These are phyloP conservation scores for Neocallimastix lanati DNA, from an alignment of 192 early-diverging fungal species.

Conservation along the genomic window DNA sequence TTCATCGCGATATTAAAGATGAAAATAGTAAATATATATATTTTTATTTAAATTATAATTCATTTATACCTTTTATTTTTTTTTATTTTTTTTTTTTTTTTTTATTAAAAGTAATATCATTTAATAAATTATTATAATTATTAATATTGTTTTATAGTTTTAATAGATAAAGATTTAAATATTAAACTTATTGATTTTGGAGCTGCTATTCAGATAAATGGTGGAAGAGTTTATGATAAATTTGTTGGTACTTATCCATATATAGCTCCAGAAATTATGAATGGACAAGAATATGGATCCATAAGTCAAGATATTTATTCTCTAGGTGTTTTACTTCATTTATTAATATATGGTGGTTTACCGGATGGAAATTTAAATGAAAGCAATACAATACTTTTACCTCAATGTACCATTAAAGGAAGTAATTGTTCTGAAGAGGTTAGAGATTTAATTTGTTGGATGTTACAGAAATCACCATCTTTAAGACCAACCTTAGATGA, in stretches of 20 bases:
- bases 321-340: not conserved
- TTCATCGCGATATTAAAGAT: constrained; percentile 66
- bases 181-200: constrained; percentile 54
- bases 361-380: not conserved
- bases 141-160: not conserved
- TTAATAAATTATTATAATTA: no score
- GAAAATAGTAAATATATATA: constrained; percentile 27
- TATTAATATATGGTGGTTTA: not conserved
- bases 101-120: no score
- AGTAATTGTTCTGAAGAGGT: constrained; percentile 12
- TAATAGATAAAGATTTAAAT: constrained; percentile 16
- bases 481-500: constrained; percentile 42
- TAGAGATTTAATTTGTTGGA: constrained; percentile 33
- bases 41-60: no score
- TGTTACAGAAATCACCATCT: constrained; percentile 41
- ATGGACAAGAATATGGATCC: not conserved
- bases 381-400: not conserved
- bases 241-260: not conserved
- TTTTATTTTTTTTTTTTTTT: no score
- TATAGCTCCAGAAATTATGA: not conserved
- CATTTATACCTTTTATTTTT: no score
- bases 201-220: constrained; percentile 8
- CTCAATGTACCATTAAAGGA: not conserved
- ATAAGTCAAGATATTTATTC: not conserved
- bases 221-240: not conserved